Evolutionary conservation across 768 basidiomycete genomes (phyloP).

Genomic region (Ephemerocybe angulata): DNA sequence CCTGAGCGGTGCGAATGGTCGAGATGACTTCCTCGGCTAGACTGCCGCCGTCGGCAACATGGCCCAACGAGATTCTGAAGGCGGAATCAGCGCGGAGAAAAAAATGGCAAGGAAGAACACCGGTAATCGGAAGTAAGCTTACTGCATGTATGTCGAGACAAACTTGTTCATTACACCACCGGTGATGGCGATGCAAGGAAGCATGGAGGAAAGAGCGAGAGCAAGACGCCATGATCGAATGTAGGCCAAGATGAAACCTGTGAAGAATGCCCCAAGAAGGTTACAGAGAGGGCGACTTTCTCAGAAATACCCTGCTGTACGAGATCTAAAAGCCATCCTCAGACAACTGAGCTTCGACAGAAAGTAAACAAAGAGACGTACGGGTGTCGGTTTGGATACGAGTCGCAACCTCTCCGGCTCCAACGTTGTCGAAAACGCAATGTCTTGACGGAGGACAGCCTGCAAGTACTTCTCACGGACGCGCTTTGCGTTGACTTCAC

Average conservation of each 20-base stretch:
- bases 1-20: slow-evolving; percentile 83
- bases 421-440: slow-evolving; percentile 89
- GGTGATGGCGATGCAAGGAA: slow-evolving; percentile 77
- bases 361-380: slow-evolving; percentile 28
- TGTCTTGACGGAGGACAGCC: slow-evolving; percentile 80
- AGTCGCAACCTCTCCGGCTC: slow-evolving; percentile 91
- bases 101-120: background rate
- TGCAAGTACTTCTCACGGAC: slow-evolving; percentile 80
- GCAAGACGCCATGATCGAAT: slow-evolving; percentile 75
- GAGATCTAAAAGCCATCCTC: slow-evolving; percentile 48
- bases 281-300: slow-evolving; percentile 71
- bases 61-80: slow-evolving; percentile 60
- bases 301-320: slow-evolving; percentile 91
- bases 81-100: slow-evolving; percentile 3
- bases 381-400: slow-evolving; percentile 88
- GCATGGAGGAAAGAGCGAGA: slow-evolving; percentile 73
- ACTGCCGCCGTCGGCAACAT: slow-evolving; percentile 75
- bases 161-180: slow-evolving; percentile 72
- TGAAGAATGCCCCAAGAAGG: slow-evolving; percentile 69
- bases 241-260: slow-evolving; percentile 78
- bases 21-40: slow-evolving; percentile 93
- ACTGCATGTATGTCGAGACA: slow-evolving; percentile 64
- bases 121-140: slow-evolving; percentile 25
- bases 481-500: slow-evolving; percentile 79
- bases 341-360: background rate